Percentiles rank a stretch among this genome's conserved stretches.
phyloP scores from a whole-genome alignment of 2,329 filamentous ascomycete species.

The Hypoxylon sp. region DNA sequence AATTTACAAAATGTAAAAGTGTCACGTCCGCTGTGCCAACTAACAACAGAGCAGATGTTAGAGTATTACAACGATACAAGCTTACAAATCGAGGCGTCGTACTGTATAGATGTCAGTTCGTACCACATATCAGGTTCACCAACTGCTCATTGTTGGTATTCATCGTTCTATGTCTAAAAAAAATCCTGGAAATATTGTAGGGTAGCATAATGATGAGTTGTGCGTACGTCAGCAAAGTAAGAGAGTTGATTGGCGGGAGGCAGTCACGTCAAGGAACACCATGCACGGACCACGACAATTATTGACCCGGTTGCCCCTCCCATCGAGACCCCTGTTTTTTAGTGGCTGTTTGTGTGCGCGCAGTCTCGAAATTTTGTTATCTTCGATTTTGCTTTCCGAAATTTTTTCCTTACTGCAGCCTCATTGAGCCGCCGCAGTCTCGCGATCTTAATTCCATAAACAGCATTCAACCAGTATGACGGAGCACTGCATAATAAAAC shows the following conservation, averaged over 20 bases:
- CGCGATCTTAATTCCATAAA: constrained; percentile 13
- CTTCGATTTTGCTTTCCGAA: constrained; percentile 18
- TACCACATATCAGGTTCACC: background rate
- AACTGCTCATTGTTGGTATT: background rate
- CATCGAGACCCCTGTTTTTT: constrained; percentile 37
- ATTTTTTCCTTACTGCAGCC: constrained; percentile 24
- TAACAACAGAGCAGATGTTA: background rate
- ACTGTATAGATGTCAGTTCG: background rate
- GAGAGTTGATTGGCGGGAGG: constrained; percentile 3
- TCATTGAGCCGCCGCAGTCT: constrained; percentile 15
- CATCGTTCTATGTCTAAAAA: background rate
- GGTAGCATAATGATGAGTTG: background rate
- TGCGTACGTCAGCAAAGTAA: constrained; percentile 1
- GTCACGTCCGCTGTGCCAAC: background rate
- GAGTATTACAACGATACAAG: background rate
- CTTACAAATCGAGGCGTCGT: background rate
- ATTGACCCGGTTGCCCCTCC: constrained; percentile 26
- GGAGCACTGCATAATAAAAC: constrained; percentile 36
- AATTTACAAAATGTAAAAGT: constrained; percentile 12
- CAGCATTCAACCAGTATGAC: constrained; percentile 43
- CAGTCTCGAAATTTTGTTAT: constrained; percentile 32
- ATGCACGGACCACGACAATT: constrained; percentile 13
- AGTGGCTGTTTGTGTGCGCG: constrained; percentile 12
- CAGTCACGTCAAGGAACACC: background rate
- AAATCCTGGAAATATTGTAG: background rate